Conservation (phyloP, 495 filamentous ascomycete species). For the Podospora sp. region DNA sequence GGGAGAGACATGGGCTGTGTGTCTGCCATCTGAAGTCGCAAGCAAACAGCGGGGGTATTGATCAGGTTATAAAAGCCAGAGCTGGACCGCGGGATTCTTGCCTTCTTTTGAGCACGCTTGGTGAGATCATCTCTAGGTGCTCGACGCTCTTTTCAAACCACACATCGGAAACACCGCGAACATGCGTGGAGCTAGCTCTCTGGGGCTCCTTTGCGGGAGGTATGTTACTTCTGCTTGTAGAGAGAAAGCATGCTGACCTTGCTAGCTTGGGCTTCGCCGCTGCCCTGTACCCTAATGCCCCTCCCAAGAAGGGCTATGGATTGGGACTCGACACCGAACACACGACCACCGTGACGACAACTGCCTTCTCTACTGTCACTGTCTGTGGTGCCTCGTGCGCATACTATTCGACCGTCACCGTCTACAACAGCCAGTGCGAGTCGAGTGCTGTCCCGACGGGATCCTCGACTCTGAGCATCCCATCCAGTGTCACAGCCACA, state of each 20-base stretch:
- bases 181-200: not conserved
- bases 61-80: not conserved
- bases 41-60: not conserved
- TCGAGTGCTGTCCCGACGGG: not conserved
- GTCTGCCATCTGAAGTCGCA: not conserved
- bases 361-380: not conserved
- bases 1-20: conserved; percentile 10
- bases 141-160: not conserved
- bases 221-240: not conserved
- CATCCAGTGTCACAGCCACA: not conserved
- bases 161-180: not conserved
- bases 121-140: not conserved
- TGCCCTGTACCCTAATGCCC: conserved; percentile 5
- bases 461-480: not conserved
- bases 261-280: conserved; percentile 5
- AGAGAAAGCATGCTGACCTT: not conserved
- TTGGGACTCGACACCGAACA: not conserved
- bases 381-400: conserved; percentile 5
- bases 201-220: not conserved
- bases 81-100: not conserved
- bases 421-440: not conserved
- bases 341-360: conserved; percentile 9
- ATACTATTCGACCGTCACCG: conserved; percentile 2
- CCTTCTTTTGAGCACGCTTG: not conserved
- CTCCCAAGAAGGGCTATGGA: not conserved